phyloP scores from a whole-genome alignment of 768 basidiomycete genomes.

The Podaxis sp. region DNA sequence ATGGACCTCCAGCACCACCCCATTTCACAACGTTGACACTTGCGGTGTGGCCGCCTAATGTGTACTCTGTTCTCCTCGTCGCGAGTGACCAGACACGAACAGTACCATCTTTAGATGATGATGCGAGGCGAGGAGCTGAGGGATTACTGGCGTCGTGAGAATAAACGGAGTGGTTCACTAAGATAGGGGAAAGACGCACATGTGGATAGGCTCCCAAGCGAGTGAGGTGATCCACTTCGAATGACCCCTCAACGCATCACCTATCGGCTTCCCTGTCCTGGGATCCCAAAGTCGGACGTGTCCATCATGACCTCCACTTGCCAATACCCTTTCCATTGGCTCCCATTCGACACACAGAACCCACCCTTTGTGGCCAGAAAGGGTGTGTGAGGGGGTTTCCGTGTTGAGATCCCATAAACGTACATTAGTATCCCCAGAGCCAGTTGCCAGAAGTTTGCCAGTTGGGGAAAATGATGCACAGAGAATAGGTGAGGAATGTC shows the following conservation, averaged over 20 bases:
- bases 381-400: slow-evolving; percentile 84
- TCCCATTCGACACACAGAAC: slow-evolving; percentile 98
- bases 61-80: slow-evolving; percentile 70
- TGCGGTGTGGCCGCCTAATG: slow-evolving; percentile 90
- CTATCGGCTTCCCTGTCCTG: slow-evolving; percentile 81
- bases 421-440: slow-evolving; percentile 90
- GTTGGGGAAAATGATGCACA: slow-evolving; percentile 97
- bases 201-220: slow-evolving; percentile 94
- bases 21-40: slow-evolving; percentile 94
- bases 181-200: slow-evolving; percentile 43
- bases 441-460: slow-evolving; percentile 86
- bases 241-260: slow-evolving; percentile 89
- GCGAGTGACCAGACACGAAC: slow-evolving; percentile 90
- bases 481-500: slow-evolving; percentile 89
- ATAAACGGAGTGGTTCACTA: slow-evolving; percentile 1
- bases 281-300: slow-evolving; percentile 93
- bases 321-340: slow-evolving; percentile 82
- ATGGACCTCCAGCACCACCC: slow-evolving; percentile 67
- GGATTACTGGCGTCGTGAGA: slow-evolving; percentile 52
- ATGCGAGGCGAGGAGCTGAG: slow-evolving; percentile 77
- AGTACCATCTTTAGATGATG: slow-evolving; percentile 93
- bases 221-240: slow-evolving; percentile 95
- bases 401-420: slow-evolving; percentile 93
- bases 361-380: slow-evolving; percentile 92
- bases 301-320: slow-evolving; percentile 93